Percentiles rank a stretch among this genome's conserved stretches.
phyloP scores from a whole-genome alignment of 345 rosid species.

The Euclidium syriacum region DNA sequence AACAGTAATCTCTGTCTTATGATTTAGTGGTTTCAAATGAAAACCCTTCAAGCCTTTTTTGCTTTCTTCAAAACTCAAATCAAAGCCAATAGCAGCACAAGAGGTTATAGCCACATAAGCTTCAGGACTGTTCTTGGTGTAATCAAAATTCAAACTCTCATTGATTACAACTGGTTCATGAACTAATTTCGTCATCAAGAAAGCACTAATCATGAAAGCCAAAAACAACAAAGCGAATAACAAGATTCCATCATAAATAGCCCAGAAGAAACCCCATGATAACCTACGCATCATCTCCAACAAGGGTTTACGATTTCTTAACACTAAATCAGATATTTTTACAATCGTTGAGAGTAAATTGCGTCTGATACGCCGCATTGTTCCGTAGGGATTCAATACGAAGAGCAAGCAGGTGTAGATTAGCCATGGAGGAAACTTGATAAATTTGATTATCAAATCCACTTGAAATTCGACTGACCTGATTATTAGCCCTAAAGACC shows the following conservation, averaged over 20 bases:
- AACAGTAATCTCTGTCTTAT: constrained; percentile 9
- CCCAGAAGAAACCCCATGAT: constrained; percentile 63
- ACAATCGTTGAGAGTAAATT: constrained; percentile 25
- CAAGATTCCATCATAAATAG: constrained; percentile 48
- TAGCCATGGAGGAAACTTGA: constrained; percentile 44
- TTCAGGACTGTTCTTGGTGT: constrained; percentile 44
- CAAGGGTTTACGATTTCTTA: constrained; percentile 37
- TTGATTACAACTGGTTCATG: constrained; percentile 52
- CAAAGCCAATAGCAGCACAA: constrained; percentile 39
- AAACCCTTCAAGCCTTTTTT: constrained; percentile 2
- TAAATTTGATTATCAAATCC: constrained; percentile 39
- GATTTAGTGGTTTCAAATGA: neutral
- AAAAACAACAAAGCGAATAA: constrained; percentile 52
- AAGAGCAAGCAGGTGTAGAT: constrained; percentile 34
- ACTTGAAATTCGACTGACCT: constrained; percentile 62
- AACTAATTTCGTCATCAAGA: constrained; percentile 49
- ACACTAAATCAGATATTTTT: constrained; percentile 29
- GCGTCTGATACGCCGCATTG: constrained; percentile 36
- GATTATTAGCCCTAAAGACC: constrained; percentile 39
- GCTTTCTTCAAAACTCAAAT: constrained; percentile 37
- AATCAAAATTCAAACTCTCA: constrained; percentile 50
- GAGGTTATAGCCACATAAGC: constrained; percentile 53
- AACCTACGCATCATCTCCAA: constrained; percentile 39
- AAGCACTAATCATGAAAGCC: constrained; percentile 46
- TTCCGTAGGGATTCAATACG: constrained; percentile 48